Evolutionary conservation across 139 green algal genomes (phyloP).

Genomic region (Chlorella ohadii): DNA sequence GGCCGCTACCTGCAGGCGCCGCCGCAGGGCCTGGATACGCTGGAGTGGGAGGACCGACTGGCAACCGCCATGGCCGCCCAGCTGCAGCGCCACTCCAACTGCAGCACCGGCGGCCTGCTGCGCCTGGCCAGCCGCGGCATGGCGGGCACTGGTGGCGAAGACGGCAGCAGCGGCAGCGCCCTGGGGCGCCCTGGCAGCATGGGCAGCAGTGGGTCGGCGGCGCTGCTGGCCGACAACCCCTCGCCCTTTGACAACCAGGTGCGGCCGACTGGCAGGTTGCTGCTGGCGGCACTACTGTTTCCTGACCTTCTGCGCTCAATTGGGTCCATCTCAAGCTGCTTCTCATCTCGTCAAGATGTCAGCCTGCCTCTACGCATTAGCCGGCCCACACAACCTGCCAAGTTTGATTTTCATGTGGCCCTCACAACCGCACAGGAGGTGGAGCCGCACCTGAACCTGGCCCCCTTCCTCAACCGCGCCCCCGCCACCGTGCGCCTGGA

Average conservation of each 20-base stretch:
- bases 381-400: no score
- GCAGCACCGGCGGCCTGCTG: background rate
- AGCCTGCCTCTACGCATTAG: no score
- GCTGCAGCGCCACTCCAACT: background rate
- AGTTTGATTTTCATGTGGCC: no score
- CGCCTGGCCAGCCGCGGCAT: background rate
- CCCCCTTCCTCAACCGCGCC: background rate
- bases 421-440: no score
- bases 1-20: constrained; percentile 4
- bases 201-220: background rate
- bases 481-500: constrained; percentile 6
- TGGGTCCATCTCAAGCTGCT: no score
- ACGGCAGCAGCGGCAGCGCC: background rate
- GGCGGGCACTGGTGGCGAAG: no score
- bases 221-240: background rate
- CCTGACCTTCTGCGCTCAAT: no score
- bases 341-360: no score
- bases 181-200: no score
- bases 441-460: constrained; percentile 8
- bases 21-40: background rate
- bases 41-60: background rate
- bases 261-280: no score
- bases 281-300: no score
- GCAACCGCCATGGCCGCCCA: background rate
- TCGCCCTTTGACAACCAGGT: constrained; percentile 27